These are phyloP conservation scores for Starmerella sirachaensis DNA, from an alignment of 805 yeast species.

Conservation along the genomic window DNA sequence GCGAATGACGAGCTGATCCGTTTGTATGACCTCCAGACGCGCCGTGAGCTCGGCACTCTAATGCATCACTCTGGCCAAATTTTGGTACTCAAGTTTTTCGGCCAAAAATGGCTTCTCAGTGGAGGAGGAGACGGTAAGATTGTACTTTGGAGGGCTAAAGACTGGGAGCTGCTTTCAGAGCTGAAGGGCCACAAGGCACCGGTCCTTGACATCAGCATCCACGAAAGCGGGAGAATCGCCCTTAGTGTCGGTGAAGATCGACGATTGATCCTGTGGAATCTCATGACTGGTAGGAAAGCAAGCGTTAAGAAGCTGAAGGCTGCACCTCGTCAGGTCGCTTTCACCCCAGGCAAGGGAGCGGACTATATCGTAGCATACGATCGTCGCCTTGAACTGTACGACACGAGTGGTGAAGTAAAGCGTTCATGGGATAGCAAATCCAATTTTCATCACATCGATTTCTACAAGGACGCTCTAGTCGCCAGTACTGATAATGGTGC, in stretches of 20 bases:
- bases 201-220: conserved; percentile 75
- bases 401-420: conserved; percentile 41
- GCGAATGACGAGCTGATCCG: conserved; percentile 92
- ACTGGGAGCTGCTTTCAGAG: conserved; percentile 86
- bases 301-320: conserved; percentile 47
- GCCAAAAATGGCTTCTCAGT: conserved; percentile 68
- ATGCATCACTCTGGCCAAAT: conserved; percentile 83
- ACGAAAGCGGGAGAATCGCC: conserved; percentile 82
- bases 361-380: conserved; percentile 65
- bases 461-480: conserved; percentile 45
- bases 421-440: conserved; percentile 31
- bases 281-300: conserved; percentile 94
- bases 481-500: conserved; percentile 64
- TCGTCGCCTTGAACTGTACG: conserved; percentile 8
- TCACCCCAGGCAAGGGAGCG: conserved; percentile 55
- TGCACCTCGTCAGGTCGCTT: conserved; percentile 29
- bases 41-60: conserved; percentile 86
- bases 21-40: conserved; percentile 82
- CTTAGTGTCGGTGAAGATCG: conserved; percentile 78
- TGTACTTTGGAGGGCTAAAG: conserved; percentile 87
- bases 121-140: conserved; percentile 87
- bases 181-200: conserved; percentile 82
- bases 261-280: conserved; percentile 81
- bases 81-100: conserved; percentile 53
- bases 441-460: conserved; percentile 58